Conservation (phyloP, 345 rosid genomes). For the Lepidium africanum region DNA sequence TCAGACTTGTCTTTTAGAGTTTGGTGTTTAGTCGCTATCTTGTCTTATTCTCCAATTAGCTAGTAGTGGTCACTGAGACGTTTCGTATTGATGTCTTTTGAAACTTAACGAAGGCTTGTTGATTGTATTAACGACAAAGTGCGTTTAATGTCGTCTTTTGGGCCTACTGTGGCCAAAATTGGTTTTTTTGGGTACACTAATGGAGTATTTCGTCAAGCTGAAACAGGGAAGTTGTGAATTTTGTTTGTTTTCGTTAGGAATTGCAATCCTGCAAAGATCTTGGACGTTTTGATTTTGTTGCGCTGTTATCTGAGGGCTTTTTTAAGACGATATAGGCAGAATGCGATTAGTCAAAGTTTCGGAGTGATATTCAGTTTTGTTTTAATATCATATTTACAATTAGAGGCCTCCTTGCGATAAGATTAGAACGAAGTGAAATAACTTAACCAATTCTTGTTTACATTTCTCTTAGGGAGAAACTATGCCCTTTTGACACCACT, state of each 20-base stretch:
- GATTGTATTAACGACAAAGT: neutral
- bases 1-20: neutral
- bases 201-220: neutral
- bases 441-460: neutral
- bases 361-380: neutral
- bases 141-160: neutral
- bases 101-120: neutral
- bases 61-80: neutral
- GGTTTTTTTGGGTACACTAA: neutral
- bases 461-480: neutral
- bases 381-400: neutral
- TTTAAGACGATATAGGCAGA: neutral
- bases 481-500: slow-evolving; percentile 7
- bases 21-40: slow-evolving; percentile 1
- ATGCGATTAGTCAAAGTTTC: neutral
- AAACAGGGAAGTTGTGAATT: neutral
- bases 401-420: neutral
- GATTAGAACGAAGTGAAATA: neutral
- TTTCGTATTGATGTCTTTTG: neutral
- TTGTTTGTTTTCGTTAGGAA: neutral
- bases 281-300: neutral
- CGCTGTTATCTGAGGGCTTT: neutral
- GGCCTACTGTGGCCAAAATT: neutral
- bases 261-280: neutral
- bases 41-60: slow-evolving; percentile 2